Percentiles rank a stretch among this genome's conserved stretches.
Conservation (phyloP, 2,329 filamentous ascomycete genomes). For the Monosporascus ibericus region DNA sequence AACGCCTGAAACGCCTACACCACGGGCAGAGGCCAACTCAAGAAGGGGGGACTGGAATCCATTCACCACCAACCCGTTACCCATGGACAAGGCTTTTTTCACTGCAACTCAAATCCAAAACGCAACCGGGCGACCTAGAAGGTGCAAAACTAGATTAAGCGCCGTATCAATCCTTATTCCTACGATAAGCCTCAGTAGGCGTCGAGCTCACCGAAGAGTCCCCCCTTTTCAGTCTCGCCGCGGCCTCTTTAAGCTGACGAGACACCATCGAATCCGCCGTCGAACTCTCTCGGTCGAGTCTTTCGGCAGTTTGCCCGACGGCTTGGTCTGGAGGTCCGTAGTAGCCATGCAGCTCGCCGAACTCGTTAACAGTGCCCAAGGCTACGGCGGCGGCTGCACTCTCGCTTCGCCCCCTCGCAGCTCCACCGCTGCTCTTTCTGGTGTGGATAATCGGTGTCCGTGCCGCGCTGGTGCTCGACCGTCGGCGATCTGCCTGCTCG, state of each 20-base stretch:
- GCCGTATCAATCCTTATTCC: neutral
- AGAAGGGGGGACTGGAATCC: neutral
- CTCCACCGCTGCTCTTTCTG: conserved; percentile 13
- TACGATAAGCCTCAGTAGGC: neutral
- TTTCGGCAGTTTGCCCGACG: conserved; percentile 34
- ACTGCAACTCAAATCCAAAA: too few species aligned
- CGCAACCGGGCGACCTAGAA: too few species aligned
- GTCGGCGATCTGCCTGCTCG: conserved; percentile 32
- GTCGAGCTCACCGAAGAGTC: conserved; percentile 6
- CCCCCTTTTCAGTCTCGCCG: conserved; percentile 5
- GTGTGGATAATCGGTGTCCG: conserved; percentile 8
- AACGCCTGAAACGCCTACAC: neutral
- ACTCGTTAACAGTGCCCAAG: conserved; percentile 35
- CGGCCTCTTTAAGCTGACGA: conserved; percentile 4
- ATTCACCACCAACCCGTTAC: too few species aligned
- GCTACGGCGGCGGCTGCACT: conserved; percentile 13
- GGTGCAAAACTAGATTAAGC: too few species aligned
- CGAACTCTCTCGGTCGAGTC: conserved; percentile 3
- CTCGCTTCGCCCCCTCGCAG: conserved; percentile 9
- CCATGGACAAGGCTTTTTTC: too few species aligned
- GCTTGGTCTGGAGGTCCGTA: conserved; percentile 35
- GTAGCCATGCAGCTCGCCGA: conserved; percentile 39
- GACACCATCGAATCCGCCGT: conserved; percentile 5
- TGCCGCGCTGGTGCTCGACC: conserved; percentile 17
- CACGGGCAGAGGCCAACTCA: neutral